Base-by-base conservation (phyloP, 176 grass and related monocot genomes). In the Echinochloa phyllopogon region DNA sequence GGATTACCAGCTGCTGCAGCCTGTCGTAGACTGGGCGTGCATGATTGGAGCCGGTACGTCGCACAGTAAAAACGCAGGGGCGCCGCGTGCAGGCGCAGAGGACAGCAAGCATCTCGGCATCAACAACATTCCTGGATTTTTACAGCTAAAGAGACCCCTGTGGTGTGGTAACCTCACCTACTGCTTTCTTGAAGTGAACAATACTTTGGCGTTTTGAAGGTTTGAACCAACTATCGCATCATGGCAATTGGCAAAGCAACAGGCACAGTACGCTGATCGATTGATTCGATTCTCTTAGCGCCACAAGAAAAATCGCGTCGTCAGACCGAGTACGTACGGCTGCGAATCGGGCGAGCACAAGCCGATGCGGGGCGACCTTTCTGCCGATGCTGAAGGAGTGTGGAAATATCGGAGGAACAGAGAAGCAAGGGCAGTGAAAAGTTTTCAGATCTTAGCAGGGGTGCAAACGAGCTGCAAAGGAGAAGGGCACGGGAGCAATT, bases 101-200 rank as follows among this genome's bases (percentile, higher is more conserved):
- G 80, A 84, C 57, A 29, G 14, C 52, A 25, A 79, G 75, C 66
- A 84, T 80, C 72, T 52, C 23, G 27, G 17, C 48, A n/a, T n/a
- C n/a, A n/a, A n/a, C n/a, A 9, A 40, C 80, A 73, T 72, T 29
- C 43, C 66, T 64, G 15, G 29, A n/a, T n/a, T 74, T 77, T 79
- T 74, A 68, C 76, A 68, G 69, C 76, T 67, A 48, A 79, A 77
- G 53, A 0, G n/a, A n/a, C n/a, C n/a, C 24, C 76, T 69, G 37
- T 23, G 18, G 68, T 41, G 58, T 23, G 18, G 59, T 41, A 59
- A 55, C 65, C 45, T 75, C 65, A 47, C 80, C 65, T 55, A 5
- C 49, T 38, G 15, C 45, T 24, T 68, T 75, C 29, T 75, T 39
- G 72, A 75, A 39, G 50, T 12, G 6, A 39, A 66, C 69, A 47